Conservation (phyloP, 2,329 filamentous ascomycete species). For the Botryosphaeria dothidea region DNA sequence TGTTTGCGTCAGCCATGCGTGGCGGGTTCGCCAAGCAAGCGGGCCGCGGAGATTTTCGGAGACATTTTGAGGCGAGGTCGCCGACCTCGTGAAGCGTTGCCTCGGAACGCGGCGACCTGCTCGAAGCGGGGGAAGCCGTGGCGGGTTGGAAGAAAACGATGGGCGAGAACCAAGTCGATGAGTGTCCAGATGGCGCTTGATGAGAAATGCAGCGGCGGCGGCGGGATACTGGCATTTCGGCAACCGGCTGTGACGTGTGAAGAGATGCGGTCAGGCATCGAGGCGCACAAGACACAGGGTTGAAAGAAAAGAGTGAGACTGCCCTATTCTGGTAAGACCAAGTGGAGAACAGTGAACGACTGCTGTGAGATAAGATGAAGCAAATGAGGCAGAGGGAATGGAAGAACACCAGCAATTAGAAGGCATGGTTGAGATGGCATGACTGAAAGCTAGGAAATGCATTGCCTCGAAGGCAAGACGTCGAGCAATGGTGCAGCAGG, state of each 20-base stretch:
- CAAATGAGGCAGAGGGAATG: too few relatives aligned
- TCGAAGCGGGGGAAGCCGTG: not conserved
- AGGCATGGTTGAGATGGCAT: too few relatives aligned
- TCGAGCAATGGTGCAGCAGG: not conserved
- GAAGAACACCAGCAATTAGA: too few relatives aligned
- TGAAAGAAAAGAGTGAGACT: too few relatives aligned
- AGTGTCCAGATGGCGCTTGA: not conserved
- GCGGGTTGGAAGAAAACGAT: not conserved
- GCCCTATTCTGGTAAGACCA: too few relatives aligned
- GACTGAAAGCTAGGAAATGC: not conserved
- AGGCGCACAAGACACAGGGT: too few relatives aligned
- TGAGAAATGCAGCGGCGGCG: not conserved
- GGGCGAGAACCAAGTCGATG: not conserved
- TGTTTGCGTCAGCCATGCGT: too few relatives aligned
- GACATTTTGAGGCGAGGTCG: not conserved
- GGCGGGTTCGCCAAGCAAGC: too few relatives aligned
- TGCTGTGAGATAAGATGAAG: too few relatives aligned
- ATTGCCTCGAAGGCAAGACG: not conserved
- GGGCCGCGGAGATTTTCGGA: not conserved
- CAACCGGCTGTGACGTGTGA: too few relatives aligned
- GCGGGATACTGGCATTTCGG: not conserved
- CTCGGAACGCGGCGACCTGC: not conserved
- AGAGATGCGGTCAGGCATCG: too few relatives aligned
- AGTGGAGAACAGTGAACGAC: too few relatives aligned
- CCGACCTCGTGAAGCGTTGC: not conserved